Evolutionary conservation across 2,329 filamentous ascomycete genomes (phyloP).

Genomic region (Albifimbria verrucaria): DNA sequence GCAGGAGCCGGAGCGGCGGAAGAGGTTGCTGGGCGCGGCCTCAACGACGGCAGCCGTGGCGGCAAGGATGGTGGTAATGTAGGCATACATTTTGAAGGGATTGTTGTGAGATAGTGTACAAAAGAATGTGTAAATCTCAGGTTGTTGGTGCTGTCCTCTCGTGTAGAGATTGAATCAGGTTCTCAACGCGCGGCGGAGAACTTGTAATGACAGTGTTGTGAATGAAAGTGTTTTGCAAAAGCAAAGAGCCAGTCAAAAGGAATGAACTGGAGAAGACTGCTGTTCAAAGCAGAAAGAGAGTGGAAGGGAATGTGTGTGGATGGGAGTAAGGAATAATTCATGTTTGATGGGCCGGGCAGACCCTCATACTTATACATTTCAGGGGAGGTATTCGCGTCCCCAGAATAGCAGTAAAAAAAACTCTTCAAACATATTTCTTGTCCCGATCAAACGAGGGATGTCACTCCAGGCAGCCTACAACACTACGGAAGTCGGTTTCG

Average conservation of each 20-base stretch:
- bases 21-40: conserved; percentile 20
- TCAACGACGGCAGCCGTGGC: conserved; percentile 25
- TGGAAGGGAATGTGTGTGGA: conserved; percentile 2
- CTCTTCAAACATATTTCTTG: not conserved
- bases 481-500: no score
- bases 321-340: not conserved
- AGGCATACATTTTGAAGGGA: conserved; percentile 24
- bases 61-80: conserved; percentile 26
- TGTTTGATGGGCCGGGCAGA: not conserved
- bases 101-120: conserved; percentile 6
- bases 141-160: not conserved
- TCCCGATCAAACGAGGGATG: not conserved
- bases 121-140: not conserved
- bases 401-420: not conserved
- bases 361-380: conserved; percentile 1
- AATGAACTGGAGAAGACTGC: conserved; percentile 14
- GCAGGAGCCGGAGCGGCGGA: conserved; percentile 24
- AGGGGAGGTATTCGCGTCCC: not conserved
- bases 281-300: not conserved
- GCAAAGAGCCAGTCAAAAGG: conserved; percentile 10
- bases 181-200: conserved; percentile 26
- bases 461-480: not conserved
- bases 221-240: conserved; percentile 6
- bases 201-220: conserved; percentile 14
- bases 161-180: conserved; percentile 21